phyloP scores from a whole-genome alignment of 192 early-diverging fungal species.

The Glomus cerebriforme region DNA sequence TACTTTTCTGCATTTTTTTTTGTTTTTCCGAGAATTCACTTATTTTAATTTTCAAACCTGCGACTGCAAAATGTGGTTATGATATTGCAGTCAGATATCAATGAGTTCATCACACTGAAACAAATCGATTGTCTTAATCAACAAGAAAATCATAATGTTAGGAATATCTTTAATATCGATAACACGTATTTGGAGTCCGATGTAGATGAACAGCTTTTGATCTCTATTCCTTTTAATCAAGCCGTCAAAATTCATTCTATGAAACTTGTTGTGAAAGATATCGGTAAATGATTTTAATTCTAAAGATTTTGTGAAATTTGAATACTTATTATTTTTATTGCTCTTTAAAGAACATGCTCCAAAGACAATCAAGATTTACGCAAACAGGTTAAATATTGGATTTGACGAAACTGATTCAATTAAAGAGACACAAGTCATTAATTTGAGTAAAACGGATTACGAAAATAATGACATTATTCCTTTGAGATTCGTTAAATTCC shows the following conservation, averaged over 20 bases:
- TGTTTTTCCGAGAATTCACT: neutral
- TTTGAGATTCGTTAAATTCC: constrained; percentile 93
- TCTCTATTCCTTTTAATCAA: constrained; percentile 88
- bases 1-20: neutral
- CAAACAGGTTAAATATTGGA: constrained; percentile 76
- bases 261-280: constrained; percentile 55
- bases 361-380: constrained; percentile 84
- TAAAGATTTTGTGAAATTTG: neutral
- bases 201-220: constrained; percentile 93
- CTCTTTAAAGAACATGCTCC: constrained; percentile 68
- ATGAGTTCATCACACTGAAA: constrained; percentile 62
- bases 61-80: neutral
- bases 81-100: constrained; percentile 56
- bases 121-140: constrained; percentile 89
- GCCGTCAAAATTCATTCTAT: constrained; percentile 72
- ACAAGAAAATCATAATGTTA: constrained; percentile 70
- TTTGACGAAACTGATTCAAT: constrained; percentile 87
- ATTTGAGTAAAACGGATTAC: constrained; percentile 70
- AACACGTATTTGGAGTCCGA: constrained; percentile 82
- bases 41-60: neutral
- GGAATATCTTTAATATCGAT: constrained; percentile 75
- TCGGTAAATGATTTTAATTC: constrained; percentile 22
- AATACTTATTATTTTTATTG: neutral
- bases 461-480: constrained; percentile 66
- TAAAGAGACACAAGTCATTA: constrained; percentile 75